Evolutionary conservation across 495 filamentous ascomycete genomes (phyloP).

Genomic region (Venustampulla echinocandica): DNA sequence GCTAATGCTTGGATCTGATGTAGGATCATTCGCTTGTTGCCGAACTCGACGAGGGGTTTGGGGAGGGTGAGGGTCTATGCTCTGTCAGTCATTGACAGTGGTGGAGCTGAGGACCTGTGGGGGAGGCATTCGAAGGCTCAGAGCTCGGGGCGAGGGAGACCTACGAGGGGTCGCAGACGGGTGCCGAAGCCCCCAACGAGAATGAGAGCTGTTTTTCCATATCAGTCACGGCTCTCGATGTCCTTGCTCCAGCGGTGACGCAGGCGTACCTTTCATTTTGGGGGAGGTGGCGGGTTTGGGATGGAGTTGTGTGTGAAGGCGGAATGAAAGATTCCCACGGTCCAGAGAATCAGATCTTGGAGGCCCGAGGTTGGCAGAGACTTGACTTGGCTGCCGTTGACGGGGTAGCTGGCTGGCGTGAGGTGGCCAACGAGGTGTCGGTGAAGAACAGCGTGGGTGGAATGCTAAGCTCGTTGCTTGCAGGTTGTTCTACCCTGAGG

Average conservation of each 20-base stretch:
- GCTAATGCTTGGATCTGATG: slow-evolving; percentile 96
- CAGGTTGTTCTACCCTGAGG: no score
- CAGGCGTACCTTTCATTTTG: slow-evolving; percentile 45
- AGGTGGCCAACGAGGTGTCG: no score
- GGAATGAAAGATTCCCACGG: neutral
- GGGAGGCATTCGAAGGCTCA: slow-evolving; percentile 10
- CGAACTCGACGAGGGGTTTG: slow-evolving; percentile 96
- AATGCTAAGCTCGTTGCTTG: no score
- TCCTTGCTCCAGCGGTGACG: neutral
- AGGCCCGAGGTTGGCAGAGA: neutral
- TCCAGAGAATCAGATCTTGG: slow-evolving; percentile 1
- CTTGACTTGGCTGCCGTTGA: neutral
- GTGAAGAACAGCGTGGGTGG: no score
- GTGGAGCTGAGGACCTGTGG: slow-evolving; percentile 8
- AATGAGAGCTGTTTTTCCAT: slow-evolving; percentile 71
- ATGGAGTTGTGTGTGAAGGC: neutral
- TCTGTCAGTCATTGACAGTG: slow-evolving; percentile 13
- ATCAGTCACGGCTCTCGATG: slow-evolving; percentile 25
- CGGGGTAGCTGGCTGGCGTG: neutral
- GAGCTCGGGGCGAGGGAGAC: slow-evolving; percentile 36
- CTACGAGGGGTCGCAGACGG: slow-evolving; percentile 92
- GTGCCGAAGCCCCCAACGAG: slow-evolving; percentile 99
- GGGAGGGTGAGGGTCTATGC: slow-evolving; percentile 87
- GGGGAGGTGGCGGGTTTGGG: slow-evolving; percentile 11
- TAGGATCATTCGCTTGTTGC: slow-evolving; percentile 97